Percentiles rank a stretch among this genome's conserved stretches.
Evolutionary conservation across 345 rosid genomes (phyloP).

Genomic region (Brassica cretica): DNA sequence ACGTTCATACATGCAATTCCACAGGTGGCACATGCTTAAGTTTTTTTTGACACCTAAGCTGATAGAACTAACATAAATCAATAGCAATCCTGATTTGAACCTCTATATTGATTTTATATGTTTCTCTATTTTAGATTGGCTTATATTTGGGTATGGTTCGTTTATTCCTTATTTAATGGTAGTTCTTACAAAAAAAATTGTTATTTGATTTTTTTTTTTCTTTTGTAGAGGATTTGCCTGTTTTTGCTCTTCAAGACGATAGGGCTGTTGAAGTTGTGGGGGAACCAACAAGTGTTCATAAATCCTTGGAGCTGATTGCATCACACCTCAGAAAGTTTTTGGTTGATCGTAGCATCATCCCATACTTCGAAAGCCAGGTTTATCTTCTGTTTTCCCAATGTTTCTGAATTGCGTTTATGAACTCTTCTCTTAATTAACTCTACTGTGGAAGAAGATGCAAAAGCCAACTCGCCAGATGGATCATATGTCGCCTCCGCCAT

Average conservation of each 20-base stretch:
- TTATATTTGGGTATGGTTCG: not conserved
- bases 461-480: constrained; percentile 76
- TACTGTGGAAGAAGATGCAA: constrained; percentile 62
- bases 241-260: constrained; percentile 97
- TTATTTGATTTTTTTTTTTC: not conserved
- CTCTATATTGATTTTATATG: not conserved
- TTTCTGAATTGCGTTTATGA: not conserved
- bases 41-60: not conserved
- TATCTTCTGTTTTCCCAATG: constrained; percentile 23
- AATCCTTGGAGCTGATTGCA: constrained; percentile 88
- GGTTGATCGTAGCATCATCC: constrained; percentile 94
- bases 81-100: not conserved
- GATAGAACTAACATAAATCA: not conserved
- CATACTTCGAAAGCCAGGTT: constrained; percentile 83
- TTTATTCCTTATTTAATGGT: constrained; percentile 1
- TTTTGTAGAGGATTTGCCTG: constrained; percentile 86
- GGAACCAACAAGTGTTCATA: constrained; percentile 81
- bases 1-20: not conserved
- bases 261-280: constrained; percentile 95
- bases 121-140: not conserved
- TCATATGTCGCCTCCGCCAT: constrained; percentile 68
- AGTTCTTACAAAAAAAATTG: not conserved
- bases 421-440: not conserved
- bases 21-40: not conserved
- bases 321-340: constrained; percentile 95